Conservation (phyloP, 768 basidiomycete species). For the Tylopilus rubrobrunneus region DNA sequence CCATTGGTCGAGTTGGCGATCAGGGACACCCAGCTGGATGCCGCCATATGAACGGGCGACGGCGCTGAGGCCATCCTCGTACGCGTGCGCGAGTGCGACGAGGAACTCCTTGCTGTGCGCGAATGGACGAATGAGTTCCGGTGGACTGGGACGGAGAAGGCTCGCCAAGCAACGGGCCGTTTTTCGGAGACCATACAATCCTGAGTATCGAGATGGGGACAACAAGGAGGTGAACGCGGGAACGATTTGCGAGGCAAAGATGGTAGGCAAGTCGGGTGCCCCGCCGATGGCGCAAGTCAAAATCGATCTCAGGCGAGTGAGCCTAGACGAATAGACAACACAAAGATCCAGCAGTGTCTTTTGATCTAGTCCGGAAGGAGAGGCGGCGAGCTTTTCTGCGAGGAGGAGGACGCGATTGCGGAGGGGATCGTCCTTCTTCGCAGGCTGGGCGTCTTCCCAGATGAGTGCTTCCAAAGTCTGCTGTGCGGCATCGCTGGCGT, state of each 20-base stretch:
- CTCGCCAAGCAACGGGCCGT: constrained; percentile 51
- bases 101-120: constrained; percentile 49
- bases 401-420: constrained; percentile 49
- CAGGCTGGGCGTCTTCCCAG: constrained; percentile 40
- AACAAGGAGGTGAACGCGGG: constrained; percentile 53
- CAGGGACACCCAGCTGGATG: constrained; percentile 25
- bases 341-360: constrained; percentile 60
- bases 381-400: constrained; percentile 48
- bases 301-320: constrained; percentile 42
- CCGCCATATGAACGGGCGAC: constrained; percentile 64
- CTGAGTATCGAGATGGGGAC: constrained; percentile 40
- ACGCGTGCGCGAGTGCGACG: constrained; percentile 53
- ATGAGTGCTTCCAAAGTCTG: constrained; percentile 53
- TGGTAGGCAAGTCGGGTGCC: constrained; percentile 30
- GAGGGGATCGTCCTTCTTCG: constrained; percentile 42
- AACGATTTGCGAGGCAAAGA: constrained; percentile 44
- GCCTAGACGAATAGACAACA: constrained; percentile 49
- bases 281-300: constrained; percentile 38
- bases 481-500: constrained; percentile 53
- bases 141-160: constrained; percentile 50
- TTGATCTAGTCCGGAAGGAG: constrained; percentile 42
- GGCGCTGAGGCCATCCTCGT: constrained; percentile 53
- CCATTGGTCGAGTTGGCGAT: constrained; percentile 55
- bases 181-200: constrained; percentile 64
- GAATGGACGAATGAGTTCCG: constrained; percentile 49